A percentile compares a stretch with the other conserved stretches of the same genome.
Conservation (phyloP, 148 eudicot genomes). For the Heliamphora exappendiculata region DNA sequence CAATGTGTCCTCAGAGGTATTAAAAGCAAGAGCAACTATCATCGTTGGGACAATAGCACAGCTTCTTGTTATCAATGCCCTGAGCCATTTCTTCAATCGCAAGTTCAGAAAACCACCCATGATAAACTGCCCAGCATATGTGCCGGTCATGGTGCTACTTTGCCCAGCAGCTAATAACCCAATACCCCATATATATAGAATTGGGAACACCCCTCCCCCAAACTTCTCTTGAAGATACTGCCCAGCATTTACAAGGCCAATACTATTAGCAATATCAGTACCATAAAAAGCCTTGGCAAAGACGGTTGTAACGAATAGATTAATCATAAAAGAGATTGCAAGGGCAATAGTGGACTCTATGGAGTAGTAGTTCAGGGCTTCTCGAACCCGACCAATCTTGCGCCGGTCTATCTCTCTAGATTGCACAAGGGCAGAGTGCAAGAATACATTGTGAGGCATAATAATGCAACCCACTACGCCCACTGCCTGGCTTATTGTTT, state of each 20-base stretch:
- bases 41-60: constrained; percentile 92
- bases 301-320: constrained; percentile 82
- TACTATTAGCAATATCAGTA: constrained; percentile 56
- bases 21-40: constrained; percentile 75
- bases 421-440: constrained; percentile 95
- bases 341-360: constrained; percentile 82
- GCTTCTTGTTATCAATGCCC: constrained; percentile 95
- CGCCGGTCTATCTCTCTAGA: constrained; percentile 72
- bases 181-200: constrained; percentile 85
- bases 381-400: constrained; percentile 67
- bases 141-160: constrained; percentile 96
- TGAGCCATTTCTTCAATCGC: constrained; percentile 77
- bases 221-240: constrained; percentile 74
- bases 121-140: constrained; percentile 96
- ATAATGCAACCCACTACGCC: constrained; percentile 97
- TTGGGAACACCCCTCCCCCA: constrained; percentile 82
- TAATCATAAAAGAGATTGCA: constrained; percentile 69
- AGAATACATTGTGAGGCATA: constrained; percentile 96
- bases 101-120: constrained; percentile 94
- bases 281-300: constrained; percentile 95
- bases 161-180: constrained; percentile 97
- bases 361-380: constrained; percentile 82
- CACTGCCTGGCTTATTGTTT: constrained; percentile 88
- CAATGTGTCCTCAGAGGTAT: constrained; percentile 58
- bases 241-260: constrained; percentile 91